phyloP scores from a whole-genome alignment of 352 stramenopile genomes.

The Phytophthora idaei region DNA sequence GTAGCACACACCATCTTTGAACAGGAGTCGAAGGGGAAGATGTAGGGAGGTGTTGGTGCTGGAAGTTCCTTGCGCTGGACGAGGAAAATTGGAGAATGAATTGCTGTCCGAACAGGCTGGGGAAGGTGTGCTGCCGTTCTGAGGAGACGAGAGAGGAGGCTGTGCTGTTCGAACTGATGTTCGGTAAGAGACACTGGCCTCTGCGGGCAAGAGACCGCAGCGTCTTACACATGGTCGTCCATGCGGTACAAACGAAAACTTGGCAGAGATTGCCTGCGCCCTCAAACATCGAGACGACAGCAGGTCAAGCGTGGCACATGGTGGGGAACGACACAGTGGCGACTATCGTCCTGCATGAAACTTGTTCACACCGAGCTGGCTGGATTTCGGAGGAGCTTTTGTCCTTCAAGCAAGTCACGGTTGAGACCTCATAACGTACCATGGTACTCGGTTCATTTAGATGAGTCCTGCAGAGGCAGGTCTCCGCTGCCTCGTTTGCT shows the following conservation, averaged over 20 bases:
- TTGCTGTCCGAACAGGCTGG: background rate
- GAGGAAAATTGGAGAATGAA: constrained; percentile 42
- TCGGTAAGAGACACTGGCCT: constrained; percentile 34
- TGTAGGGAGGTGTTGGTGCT: constrained; percentile 2
- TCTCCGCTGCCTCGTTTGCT: constrained; percentile 20
- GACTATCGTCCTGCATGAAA: constrained; percentile 13
- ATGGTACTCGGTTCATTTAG: background rate
- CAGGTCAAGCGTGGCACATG: constrained; percentile 22
- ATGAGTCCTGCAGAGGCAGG: constrained; percentile 12
- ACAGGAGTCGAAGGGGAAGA: constrained; percentile 1
- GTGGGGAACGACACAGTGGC: constrained; percentile 21
- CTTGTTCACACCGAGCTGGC: constrained; percentile 28
- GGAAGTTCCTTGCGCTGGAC: constrained; percentile 35
- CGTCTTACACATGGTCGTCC: constrained; percentile 25
- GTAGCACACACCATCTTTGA: constrained; percentile 43
- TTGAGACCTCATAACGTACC: background rate
- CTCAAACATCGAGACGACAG: constrained; percentile 22
- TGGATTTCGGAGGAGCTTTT: constrained; percentile 3
- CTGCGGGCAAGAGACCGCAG: constrained; percentile 20
- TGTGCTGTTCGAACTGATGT: constrained; percentile 34
- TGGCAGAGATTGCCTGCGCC: constrained; percentile 28
- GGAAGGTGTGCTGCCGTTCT: constrained; percentile 7
- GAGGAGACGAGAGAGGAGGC: constrained; percentile 23
- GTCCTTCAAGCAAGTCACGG: background rate
- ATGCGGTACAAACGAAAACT: constrained; percentile 28